Evolutionary conservation across 108 stramenopile genomes (phyloP), one percentile per base, ranked within the genome.

Genomic region (Parmales sp.): DNA sequence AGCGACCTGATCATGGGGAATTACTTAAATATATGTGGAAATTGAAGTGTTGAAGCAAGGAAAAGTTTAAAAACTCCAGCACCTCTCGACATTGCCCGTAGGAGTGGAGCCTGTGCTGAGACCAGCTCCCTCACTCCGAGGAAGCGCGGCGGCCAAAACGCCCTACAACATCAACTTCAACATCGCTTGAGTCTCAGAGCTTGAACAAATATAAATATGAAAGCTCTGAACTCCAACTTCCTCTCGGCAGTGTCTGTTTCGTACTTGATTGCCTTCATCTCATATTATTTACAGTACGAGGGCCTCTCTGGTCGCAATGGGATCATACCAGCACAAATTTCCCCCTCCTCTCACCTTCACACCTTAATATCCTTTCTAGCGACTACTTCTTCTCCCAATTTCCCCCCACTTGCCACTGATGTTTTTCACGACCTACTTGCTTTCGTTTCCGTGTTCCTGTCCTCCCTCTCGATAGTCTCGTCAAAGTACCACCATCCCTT

Each of bases 281-380:
- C 80, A 19, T 80, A 76, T 60, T 83, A 78, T 39, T 73, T 71
- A 19, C 80, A 81, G 51, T 83, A 71, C 63, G 78, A 79, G 1
- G 81, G 82, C 38, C 74, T 86, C 19, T 6, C 72, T 75, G 63
- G 45, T 72, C 22, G 26, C 65, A 8, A 16, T 80, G 19, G 72
- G 76, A 8, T 60, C 70, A 20, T 68, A 80, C 23, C 81, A 79
- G 65, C 66, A 41, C 38, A n/a, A n/a, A n/a, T n/a, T n/a, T n/a
- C n/a, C n/a, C n/a, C n/a, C n/a, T n/a, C n/a, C n/a, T n/a, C n/a
- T n/a, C n/a, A n/a, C n/a, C n/a, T n/a, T n/a, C n/a, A n/a, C n/a
- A n/a, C n/a, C n/a, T n/a, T n/a, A n/a, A n/a, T n/a, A n/a, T n/a
- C n/a, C n/a, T n/a, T n/a, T n/a, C n/a, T n/a, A n/a, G n/a, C n/a